Percentiles rank a stretch among this genome's conserved stretches.
Conservation (phyloP, 1,284 basidiomycete genomes). For the Microbotryum lychnidis-dioicae region DNA sequence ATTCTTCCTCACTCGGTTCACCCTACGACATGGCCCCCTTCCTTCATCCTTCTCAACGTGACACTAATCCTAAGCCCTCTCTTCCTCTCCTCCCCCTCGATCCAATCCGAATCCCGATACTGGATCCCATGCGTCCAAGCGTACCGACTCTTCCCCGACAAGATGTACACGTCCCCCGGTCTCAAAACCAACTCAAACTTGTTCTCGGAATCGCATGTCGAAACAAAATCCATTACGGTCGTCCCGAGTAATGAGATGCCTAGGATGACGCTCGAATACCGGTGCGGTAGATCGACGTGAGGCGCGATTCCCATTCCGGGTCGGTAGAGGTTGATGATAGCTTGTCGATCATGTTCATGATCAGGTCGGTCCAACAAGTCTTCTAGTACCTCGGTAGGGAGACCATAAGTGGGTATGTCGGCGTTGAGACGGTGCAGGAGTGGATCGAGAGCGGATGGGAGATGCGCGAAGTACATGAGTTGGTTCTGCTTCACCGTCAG, state of each 20-base stretch:
- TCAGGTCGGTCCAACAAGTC: conserved; percentile 47
- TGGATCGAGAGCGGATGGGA: conserved; percentile 51
- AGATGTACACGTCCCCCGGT: conserved; percentile 56
- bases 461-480: conserved; percentile 60
- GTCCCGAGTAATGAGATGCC: conserved; percentile 64
- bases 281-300: conserved; percentile 63
- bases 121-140: conserved; percentile 59
- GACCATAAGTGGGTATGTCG: conserved; percentile 43
- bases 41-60: conserved; percentile 67
- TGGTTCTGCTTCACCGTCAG: conserved; percentile 8
- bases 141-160: conserved; percentile 65
- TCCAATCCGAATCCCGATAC: conserved; percentile 41
- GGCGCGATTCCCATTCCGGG: conserved; percentile 70
- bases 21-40: conserved; percentile 63
- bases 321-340: conserved; percentile 66
- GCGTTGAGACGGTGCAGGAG: conserved; percentile 50
- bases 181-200: conserved; percentile 36
- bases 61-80: conserved; percentile 59
- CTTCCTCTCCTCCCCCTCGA: conserved; percentile 32
- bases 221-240: conserved; percentile 62
- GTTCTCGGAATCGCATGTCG: conserved; percentile 1
- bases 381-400: conserved; percentile 42
- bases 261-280: conserved; percentile 71
- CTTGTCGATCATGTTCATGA: conserved; percentile 50
- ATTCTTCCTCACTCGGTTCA: too few species aligned